Percentiles rank a stretch among this genome's conserved stretches.
phyloP scores from a whole-genome alignment of 2,329 filamentous ascomycete genomes.

The Fonsecaea nubica region DNA sequence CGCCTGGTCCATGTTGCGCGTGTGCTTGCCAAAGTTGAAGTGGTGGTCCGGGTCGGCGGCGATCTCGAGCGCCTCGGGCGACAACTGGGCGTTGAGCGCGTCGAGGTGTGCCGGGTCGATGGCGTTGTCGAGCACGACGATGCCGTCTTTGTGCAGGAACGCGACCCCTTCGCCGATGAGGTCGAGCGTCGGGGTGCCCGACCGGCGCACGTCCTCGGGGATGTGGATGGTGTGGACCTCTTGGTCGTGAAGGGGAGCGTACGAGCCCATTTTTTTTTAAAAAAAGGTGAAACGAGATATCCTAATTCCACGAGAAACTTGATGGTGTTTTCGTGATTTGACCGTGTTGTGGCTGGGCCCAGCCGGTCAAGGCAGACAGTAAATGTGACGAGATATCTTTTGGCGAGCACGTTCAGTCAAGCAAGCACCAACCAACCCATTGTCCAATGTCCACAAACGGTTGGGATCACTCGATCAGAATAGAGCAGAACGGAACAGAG shows the following conservation, averaged over 20 bases:
- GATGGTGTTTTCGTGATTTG: neutral
- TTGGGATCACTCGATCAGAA: neutral
- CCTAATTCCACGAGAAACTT: no score
- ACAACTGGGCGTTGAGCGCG: constrained; percentile 42
- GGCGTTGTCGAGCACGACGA: constrained; percentile 50
- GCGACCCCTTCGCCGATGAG: constrained; percentile 38
- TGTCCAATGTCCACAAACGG: neutral
- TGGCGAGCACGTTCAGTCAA: neutral
- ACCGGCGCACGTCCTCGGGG: constrained; percentile 32
- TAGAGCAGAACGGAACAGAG: no score
- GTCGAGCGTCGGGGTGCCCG: constrained; percentile 29
- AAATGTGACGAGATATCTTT: neutral
- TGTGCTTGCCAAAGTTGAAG: constrained; percentile 45
- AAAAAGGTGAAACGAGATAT: neutral
- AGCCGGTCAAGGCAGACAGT: neutral
- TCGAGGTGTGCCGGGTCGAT: constrained; percentile 45
- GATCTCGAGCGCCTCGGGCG: constrained; percentile 45
- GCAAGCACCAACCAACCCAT: no score
- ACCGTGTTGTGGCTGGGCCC: neutral
- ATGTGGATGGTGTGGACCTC: constrained; percentile 36
- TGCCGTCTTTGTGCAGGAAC: constrained; percentile 47
- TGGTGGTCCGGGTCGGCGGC: constrained; percentile 41
- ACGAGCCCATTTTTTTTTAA: constrained; percentile 32
- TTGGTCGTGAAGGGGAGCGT: constrained; percentile 33
- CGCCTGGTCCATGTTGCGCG: constrained; percentile 52